These are phyloP conservation scores for Pleurotus eryngii DNA, from an alignment of 768 basidiomycete species.

Conservation along the genomic window DNA sequence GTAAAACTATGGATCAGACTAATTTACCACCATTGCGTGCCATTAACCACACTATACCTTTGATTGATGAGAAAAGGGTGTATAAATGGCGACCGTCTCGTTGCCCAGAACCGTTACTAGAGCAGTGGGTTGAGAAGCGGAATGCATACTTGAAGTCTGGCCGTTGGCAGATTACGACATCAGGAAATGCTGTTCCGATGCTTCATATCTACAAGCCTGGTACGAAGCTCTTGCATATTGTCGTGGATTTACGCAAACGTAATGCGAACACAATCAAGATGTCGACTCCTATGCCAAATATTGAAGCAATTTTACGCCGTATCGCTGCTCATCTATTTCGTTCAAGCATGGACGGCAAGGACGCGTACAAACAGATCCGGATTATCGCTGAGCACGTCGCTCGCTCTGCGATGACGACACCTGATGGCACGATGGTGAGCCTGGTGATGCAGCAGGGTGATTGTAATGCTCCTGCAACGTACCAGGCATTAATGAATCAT, in stretches of 20 bases:
- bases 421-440: conserved; percentile 33
- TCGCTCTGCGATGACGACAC: conserved; percentile 24
- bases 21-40: conserved; percentile 32
- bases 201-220: conserved; percentile 5
- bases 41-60: conserved; percentile 39
- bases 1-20: conserved; percentile 23
- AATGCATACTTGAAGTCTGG: conserved; percentile 25
- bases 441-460: conserved; percentile 28
- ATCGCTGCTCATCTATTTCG: no score
- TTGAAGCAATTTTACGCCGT: no score
- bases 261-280: no score
- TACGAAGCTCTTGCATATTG: no score
- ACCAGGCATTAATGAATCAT: background rate
- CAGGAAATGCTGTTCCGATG: conserved; percentile 33
- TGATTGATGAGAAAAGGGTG: conserved; percentile 29
- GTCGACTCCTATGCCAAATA: no score
- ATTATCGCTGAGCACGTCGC: conserved; percentile 24
- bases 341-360: conserved; percentile 23
- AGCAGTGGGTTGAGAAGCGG: conserved; percentile 26
- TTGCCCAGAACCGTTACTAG: conserved; percentile 34
- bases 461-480: no score
- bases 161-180: conserved; percentile 25
- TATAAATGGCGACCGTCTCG: conserved; percentile 31
- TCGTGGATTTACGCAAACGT: no score
- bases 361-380: conserved; percentile 40